These are phyloP conservation scores for Vigna mungo DNA, from an alignment of 306 rosid genomes.

Conservation along the genomic window DNA sequence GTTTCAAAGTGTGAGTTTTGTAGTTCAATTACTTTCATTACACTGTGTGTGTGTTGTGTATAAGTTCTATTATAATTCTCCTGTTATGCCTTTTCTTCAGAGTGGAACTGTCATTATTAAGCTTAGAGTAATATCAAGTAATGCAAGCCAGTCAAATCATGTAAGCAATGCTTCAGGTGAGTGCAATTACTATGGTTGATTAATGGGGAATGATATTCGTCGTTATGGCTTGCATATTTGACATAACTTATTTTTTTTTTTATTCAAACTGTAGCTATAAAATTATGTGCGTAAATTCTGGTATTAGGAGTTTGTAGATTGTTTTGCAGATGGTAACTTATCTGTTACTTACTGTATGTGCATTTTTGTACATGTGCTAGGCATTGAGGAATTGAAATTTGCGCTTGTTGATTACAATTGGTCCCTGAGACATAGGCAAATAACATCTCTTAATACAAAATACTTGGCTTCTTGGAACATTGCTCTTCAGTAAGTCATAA, in stretches of 20 bases:
- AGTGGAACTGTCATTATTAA: conserved; percentile 64
- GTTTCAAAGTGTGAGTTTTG: conserved; percentile 71
- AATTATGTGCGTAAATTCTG: conserved; percentile 33
- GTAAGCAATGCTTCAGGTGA: conserved; percentile 63
- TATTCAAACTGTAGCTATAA: conserved; percentile 32
- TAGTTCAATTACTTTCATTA: conserved; percentile 20
- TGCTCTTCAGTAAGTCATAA: conserved; percentile 60
- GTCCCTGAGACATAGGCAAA: conserved; percentile 66
- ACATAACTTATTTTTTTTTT: conserved; percentile 11
- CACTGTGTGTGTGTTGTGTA: neutral
- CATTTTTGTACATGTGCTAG: conserved; percentile 52
- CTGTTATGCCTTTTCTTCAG: conserved; percentile 58
- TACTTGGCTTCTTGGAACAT: conserved; percentile 68
- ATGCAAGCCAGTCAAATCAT: conserved; percentile 51
- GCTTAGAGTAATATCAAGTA: conserved; percentile 66
- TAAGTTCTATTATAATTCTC: conserved; percentile 26
- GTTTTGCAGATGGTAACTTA: conserved; percentile 37
- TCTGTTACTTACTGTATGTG: conserved; percentile 41
- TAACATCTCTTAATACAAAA: conserved; percentile 66
- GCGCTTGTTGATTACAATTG: conserved; percentile 71
- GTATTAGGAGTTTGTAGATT: conserved; percentile 25
- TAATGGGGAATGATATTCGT: conserved; percentile 17
- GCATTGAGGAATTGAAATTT: conserved; percentile 79
- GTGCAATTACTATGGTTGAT: conserved; percentile 42
- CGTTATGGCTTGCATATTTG: conserved; percentile 31